Base-by-base conservation (phyloP, 169 alveolate species). In the Babesia gibsoni region DNA sequence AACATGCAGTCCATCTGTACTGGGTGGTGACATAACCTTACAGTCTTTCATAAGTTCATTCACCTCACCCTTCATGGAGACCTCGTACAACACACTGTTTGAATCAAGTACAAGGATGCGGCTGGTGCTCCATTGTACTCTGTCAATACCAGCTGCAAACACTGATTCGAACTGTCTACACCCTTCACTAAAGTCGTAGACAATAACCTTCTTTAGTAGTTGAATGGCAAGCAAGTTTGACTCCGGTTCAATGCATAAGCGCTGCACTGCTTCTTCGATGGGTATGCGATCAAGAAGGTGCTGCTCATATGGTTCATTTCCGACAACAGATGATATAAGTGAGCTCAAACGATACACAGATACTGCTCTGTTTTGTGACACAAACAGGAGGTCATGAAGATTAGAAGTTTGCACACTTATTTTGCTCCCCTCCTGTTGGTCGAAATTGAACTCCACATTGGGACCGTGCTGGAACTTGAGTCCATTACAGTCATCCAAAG, bases 401-500 rank as follows among this genome's bases (percentile, higher is more conserved):
- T 69, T 69, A 9, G 72, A 57, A 7, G 43, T 50, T 36, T 69
- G 66, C 4, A 69, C 42, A 35, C n/a, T 52, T 3, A 69, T 45
- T 18, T 4, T 22, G 1, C 58, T 22, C 1, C 20, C 61, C 32
- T 58, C 56, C 39, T 18, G 2, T 1, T 2, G 35, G 35, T 52
- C 73, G 20, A 43, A 49, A 2, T 4, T 20, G 50, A 58, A 49
- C 45, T 69, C 65, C 6, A 58, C 50, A 12, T 69, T 33, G 18
- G 81, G 81, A 30, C 81, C 81, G 30, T 69, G 81, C 63, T 69
- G 81, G 61, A 69, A 69, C 65, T 23, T 69, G 41, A 69, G 72
- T 4, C 81, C 81, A 22, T 57, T 63, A 25, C 81, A 69, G 72
- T 69, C 81, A 56, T 69, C 81, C 52, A 69, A 30, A 39, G 81